Base-by-base conservation (phyloP, 768 basidiomycete species). In the Suillus placidus region DNA sequence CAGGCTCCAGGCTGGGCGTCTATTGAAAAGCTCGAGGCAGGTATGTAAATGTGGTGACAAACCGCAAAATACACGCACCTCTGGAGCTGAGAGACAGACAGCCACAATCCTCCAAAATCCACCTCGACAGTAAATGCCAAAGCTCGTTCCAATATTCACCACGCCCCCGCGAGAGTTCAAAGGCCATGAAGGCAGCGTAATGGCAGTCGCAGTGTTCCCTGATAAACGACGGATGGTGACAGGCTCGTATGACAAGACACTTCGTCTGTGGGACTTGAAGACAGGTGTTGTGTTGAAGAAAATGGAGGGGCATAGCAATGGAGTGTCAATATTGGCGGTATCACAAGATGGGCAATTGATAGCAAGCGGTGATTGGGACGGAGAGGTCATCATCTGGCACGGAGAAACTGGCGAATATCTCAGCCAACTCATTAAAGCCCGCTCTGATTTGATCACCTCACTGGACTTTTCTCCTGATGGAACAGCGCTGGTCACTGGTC, bases 401-500 rank as follows among this genome's bases (percentile, higher is more conserved):
- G 54, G 54, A 20, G 54, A n/a, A 32, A 55, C 32, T 20, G 9
- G 54, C 0, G 18, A 55, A 34, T 6, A 20, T 2, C 18, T 55
- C 18, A 55, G 32, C 32, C 32, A 20, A 34, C 9, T 18, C 18
- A 54, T 55, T 32, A 34, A 54, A 54, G 52, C 18, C 18, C 32
- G 34, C 32, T 34, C 32, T 4, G 4, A 5, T 2, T 0, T 0
- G 0, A 54, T 34, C 4, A 0, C 0, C 9, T 54, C 52, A 8
- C 9, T 34, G 32, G 54, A 55, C 9, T 55, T 55, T 34, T 55
- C 54, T 34, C 30, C 54, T 1, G 54, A 55, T 34, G 54, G 32
- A 10, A 20, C 10, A 12, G 18, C 34, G 32, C 18, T 54, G 18
- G 54, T 10, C 10, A 55, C 32, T 55, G 18, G 32, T 20, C 34